Percentiles rank a stretch among this genome's conserved stretches.
Evolutionary conservation across 2,329 filamentous ascomycete genomes (phyloP).

Genomic region (Aphanoascus verrucosus): DNA sequence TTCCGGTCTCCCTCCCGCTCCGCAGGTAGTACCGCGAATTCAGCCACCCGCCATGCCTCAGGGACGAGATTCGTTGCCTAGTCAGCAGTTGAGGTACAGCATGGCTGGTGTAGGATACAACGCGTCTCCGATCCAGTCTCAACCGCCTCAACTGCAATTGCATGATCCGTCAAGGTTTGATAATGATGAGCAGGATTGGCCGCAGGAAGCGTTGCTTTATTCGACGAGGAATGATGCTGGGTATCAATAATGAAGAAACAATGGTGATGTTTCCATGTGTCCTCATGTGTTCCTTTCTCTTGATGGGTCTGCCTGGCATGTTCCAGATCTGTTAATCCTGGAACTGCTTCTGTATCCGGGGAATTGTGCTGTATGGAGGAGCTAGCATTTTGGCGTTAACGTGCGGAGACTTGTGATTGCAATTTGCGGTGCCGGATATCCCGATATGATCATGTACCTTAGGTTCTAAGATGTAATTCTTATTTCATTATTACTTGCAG

Average conservation of each 20-base stretch:
- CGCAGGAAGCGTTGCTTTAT: slow-evolving; percentile 34
- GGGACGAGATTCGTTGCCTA: slow-evolving; percentile 25
- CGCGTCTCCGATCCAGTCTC: neutral
- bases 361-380: neutral
- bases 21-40: slow-evolving; percentile 14
- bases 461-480: slow-evolving; percentile 1
- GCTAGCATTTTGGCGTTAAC: slow-evolving; percentile 2
- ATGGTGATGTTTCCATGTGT: neutral
- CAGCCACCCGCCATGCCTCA: slow-evolving; percentile 12
- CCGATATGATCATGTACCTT: neutral
- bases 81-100: slow-evolving; percentile 23
- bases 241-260: slow-evolving; percentile 1
- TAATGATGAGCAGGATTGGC: slow-evolving; percentile 25
- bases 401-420: neutral
- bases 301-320: neutral
- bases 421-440: slow-evolving; percentile 2
- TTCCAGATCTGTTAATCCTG: neutral
- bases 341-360: neutral
- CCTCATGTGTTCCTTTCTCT: neutral
- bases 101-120: slow-evolving; percentile 16
- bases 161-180: slow-evolving; percentile 21
- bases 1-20: neutral
- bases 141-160: slow-evolving; percentile 8
- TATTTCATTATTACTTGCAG: neutral
- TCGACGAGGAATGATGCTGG: slow-evolving; percentile 18